Evolutionary conservation across 345 rosid species (phyloP).

Genomic region (Aegle marmelos): DNA sequence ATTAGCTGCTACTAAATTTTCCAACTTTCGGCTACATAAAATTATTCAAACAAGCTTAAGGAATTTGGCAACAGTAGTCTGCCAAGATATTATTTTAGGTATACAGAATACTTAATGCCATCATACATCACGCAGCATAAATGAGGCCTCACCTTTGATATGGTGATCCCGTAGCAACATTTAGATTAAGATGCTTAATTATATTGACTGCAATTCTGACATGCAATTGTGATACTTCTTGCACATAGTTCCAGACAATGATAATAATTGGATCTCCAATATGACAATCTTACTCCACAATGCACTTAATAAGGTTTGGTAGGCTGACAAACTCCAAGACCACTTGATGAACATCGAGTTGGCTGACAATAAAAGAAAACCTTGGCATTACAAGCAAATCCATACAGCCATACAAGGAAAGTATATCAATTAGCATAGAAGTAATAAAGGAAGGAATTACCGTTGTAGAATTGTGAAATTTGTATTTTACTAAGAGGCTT

Average conservation of each 20-base stretch:
- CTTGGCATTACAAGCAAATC: constrained; percentile 33
- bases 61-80: background rate
- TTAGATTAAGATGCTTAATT: background rate
- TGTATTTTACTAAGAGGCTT: constrained; percentile 31
- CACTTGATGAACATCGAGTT: constrained; percentile 24
- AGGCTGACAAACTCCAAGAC: background rate
- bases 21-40: background rate
- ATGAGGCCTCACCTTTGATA: background rate
- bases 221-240: background rate
- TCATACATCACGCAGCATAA: background rate
- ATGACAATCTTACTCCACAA: background rate
- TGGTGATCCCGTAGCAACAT: background rate
- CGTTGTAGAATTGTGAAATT: constrained; percentile 20
- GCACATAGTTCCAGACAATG: background rate
- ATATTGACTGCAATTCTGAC: background rate
- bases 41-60: background rate
- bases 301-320: background rate
- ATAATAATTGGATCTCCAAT: background rate
- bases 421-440: constrained; percentile 14
- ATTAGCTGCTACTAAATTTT: background rate
- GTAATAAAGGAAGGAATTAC: constrained; percentile 38
- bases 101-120: background rate
- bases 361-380: constrained; percentile 33
- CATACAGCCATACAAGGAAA: background rate
- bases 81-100: background rate